A percentile compares a stretch with the other conserved stretches of the same genome.
phyloP scores from a whole-genome alignment of 148 eudicot genomes.

The Suaeda aralocaspica region DNA sequence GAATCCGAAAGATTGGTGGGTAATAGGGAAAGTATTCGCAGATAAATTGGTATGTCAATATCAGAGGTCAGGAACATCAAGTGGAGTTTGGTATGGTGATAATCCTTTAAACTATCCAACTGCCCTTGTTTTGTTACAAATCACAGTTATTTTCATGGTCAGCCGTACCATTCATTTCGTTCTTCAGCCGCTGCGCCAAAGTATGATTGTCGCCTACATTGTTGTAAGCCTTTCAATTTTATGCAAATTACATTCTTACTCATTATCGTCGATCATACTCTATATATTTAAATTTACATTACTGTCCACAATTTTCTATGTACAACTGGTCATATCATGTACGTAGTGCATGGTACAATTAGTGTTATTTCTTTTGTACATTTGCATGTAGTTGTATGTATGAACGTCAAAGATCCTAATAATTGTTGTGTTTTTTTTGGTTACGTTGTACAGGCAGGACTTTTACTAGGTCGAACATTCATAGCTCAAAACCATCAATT shows the following conservation, averaged over 20 bases:
- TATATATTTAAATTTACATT: too few species aligned
- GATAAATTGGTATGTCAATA: conserved; percentile 29
- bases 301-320: too few species aligned
- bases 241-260: background rate
- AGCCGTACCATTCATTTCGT: conserved; percentile 14
- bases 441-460: conserved; percentile 29
- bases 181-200: conserved; percentile 35
- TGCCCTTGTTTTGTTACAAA: conserved; percentile 22
- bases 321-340: too few species aligned
- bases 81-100: conserved; percentile 24
- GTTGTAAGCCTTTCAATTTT: conserved; percentile 23
- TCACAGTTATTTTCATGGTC: conserved; percentile 25
- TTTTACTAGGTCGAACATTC: conserved; percentile 31
- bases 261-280: too few species aligned
- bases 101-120: conserved; percentile 28
- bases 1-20: conserved; percentile 26
- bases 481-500: background rate
- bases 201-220: conserved; percentile 29
- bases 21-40: conserved; percentile 22
- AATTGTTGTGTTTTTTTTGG: background rate
- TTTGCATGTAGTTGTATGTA: too few species aligned
- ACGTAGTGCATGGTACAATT: too few species aligned
- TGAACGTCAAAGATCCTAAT: too few species aligned
- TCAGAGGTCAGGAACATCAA: conserved; percentile 1
- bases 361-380: too few species aligned